Conservation (phyloP, 1,284 basidiomycete species). For the Omphalotus olearius region DNA sequence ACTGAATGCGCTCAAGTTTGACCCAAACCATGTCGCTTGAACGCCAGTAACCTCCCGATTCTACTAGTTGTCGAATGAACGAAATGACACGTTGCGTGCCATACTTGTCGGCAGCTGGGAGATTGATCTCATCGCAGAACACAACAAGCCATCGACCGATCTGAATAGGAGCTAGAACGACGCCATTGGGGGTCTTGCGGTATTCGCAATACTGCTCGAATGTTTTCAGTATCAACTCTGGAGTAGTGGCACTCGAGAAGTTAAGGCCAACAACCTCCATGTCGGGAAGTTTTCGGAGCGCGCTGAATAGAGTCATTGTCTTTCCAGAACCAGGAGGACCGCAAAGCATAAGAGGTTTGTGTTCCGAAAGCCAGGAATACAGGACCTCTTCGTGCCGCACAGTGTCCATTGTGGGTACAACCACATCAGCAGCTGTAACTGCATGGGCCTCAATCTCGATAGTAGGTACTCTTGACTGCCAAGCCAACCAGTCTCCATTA, state of each 20-base stretch:
- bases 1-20: slow-evolving; percentile 95
- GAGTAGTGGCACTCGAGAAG: slow-evolving; percentile 98
- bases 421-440: slow-evolving; percentile 93
- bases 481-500: slow-evolving; percentile 86
- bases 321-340: slow-evolving; percentile 99
- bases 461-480: slow-evolving; percentile 89
- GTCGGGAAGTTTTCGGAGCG: slow-evolving; percentile 94
- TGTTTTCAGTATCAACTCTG: slow-evolving; percentile 96
- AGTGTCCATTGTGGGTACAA: slow-evolving; percentile 98
- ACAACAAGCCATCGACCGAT: slow-evolving; percentile 98
- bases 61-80: slow-evolving; percentile 96
- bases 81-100: slow-evolving; percentile 99
- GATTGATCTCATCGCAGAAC: slow-evolving; percentile 99
- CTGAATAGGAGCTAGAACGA: slow-evolving; percentile 89
- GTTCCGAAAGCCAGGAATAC: slow-evolving; percentile 98
- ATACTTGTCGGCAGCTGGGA: slow-evolving; percentile 97
- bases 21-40: slow-evolving; percentile 97
- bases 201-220: slow-evolving; percentile 99
- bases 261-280: slow-evolving; percentile 99
- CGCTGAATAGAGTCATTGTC: slow-evolving; percentile 99
- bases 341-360: slow-evolving; percentile 98
- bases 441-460: slow-evolving; percentile 97
- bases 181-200: slow-evolving; percentile 95
- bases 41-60: slow-evolving; percentile 94
- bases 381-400: slow-evolving; percentile 98